Evolutionary conservation across 768 basidiomycete species (phyloP).

Genomic region (Tylopilus balloui): DNA sequence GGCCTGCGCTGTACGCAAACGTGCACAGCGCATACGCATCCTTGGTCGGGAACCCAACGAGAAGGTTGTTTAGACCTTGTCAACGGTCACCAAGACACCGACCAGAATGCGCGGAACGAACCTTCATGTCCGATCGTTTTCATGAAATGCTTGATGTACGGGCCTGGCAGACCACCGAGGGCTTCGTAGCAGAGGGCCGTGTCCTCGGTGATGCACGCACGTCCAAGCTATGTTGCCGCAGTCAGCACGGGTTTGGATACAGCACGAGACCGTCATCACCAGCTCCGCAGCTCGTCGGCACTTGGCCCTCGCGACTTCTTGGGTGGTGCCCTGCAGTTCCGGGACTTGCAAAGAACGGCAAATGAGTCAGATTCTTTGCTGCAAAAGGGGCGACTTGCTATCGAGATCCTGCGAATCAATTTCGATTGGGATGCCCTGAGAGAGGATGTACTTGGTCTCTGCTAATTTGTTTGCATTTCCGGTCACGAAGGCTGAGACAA

Average conservation of each 20-base stretch:
- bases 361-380: not conserved
- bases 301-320: constrained; percentile 86
- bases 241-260: not conserved
- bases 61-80: constrained; percentile 73
- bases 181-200: constrained; percentile 92
- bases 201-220: constrained; percentile 79
- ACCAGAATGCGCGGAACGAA: constrained; percentile 18
- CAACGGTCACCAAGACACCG: not conserved
- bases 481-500: constrained; percentile 82
- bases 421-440: constrained; percentile 58
- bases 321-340: constrained; percentile 90
- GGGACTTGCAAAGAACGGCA: constrained; percentile 53
- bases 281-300: constrained; percentile 80
- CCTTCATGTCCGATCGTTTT: constrained; percentile 81
- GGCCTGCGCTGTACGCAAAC: constrained; percentile 89
- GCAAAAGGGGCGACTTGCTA: constrained; percentile 45
- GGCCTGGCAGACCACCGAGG: constrained; percentile 87
- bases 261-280: constrained; percentile 37
- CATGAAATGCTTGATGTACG: constrained; percentile 96
- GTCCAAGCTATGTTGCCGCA: constrained; percentile 35
- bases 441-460: constrained; percentile 84
- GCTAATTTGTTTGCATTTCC: constrained; percentile 90
- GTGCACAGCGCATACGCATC: constrained; percentile 91
- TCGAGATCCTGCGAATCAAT: constrained; percentile 78
- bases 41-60: constrained; percentile 70